Evolutionary conservation across 208 protist species (phyloP).

Genomic region (Crithidia bombi): DNA sequence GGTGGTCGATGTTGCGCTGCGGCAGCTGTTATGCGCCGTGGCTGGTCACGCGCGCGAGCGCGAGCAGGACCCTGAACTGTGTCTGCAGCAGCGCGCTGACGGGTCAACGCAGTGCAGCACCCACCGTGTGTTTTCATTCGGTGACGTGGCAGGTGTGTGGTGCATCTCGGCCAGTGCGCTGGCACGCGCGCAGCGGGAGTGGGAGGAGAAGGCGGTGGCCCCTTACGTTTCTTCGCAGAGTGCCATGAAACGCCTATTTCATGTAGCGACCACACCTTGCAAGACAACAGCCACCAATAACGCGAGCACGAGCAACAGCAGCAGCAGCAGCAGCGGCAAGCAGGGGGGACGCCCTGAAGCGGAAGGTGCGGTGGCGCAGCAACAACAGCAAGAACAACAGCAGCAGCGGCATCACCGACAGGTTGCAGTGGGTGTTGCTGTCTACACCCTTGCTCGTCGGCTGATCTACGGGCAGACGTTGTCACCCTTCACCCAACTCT

Average conservation of each 20-base stretch:
- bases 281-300: not conserved
- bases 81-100: conserved; percentile 20
- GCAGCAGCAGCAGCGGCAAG: not conserved
- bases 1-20: conserved; percentile 36
- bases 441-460: conserved; percentile 46
- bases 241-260: conserved; percentile 24
- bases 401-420: conserved; percentile 1
- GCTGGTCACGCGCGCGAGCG: conserved; percentile 42
- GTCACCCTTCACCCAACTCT: conserved; percentile 49
- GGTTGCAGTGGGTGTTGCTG: conserved; percentile 24
- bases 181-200: conserved; percentile 10
- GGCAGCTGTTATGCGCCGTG: conserved; percentile 43
- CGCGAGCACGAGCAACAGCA: not conserved
- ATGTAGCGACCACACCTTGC: not conserved
- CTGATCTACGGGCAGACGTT: conserved; percentile 64
- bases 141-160: conserved; percentile 65
- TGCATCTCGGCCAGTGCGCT: conserved; percentile 12
- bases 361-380: not conserved
- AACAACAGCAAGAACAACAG: conserved; percentile 6
- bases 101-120: conserved; percentile 33
- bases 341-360: not conserved
- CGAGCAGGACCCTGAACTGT: conserved; percentile 67
- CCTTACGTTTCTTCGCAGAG: conserved; percentile 4
- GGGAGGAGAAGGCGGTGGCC: conserved; percentile 4
- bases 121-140: conserved; percentile 41